Evolutionary conservation across 768 basidiomycete genomes (phyloP), one percentile per base, ranked within the genome.

Genomic region (Infundibulicybe gibba): DNA sequence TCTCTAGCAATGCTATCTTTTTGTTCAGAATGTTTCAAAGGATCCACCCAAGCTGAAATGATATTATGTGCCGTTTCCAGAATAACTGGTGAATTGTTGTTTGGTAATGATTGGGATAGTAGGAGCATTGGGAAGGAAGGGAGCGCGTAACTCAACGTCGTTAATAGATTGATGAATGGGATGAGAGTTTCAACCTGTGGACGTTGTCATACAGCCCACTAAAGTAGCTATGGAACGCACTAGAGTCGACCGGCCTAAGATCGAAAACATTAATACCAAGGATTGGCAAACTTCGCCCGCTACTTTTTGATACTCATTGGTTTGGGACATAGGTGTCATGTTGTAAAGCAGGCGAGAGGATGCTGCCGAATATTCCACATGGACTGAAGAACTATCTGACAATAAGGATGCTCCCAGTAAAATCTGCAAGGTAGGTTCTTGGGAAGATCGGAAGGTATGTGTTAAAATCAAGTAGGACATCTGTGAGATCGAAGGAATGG

Each of bases 401-500:
- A 62, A 53, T 1, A 69, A 48, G 10, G 64, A 53, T 11, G 63
- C 60, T 30, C 70, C 65, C 43, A 84, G 61, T 19, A 87, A 69
- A 15, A 70, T 52, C 49, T 85, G 82, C 16, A 87, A 64, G 3
- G 83, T 82, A 13, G 70, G 61, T 16, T 68, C 61, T 3, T 58
- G 57, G 5, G 61, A 66, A 14, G 61, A 58, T 1, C 67, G 64
- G 25, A 67, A 59, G 2, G 67, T 66, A 60, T 89, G 87, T 0
- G 76, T 79, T 44, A 87, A 56, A n/a, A 88, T 60, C 21, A 84
- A 69, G 35, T 76, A 71, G 51, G 76, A 79, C 40, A 87, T 63
- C 87, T 89, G 51, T 37, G 11, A 17, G n/a, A 10, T 44, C 14
- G 14, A 55, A 32, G 54, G 43, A 40, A 41, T 30, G 21, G 21